A percentile compares a stretch with the other conserved stretches of the same genome.
Conservation (phyloP, 495 filamentous ascomycete species). For the Annulohypoxylon bovei region DNA sequence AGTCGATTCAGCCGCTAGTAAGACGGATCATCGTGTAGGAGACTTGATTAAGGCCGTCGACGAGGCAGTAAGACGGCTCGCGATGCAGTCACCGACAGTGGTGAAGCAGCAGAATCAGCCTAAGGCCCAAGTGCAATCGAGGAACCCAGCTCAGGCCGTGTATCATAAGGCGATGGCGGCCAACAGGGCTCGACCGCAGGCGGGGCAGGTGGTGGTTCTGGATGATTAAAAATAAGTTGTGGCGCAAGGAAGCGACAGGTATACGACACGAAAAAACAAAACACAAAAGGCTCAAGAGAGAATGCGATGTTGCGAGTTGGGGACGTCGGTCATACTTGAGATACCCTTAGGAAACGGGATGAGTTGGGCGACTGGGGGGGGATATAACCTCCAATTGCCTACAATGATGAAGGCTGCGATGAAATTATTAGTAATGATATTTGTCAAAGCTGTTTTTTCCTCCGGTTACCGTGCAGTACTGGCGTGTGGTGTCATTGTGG, state of each 20-base stretch:
- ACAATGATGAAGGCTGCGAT: slow-evolving; percentile 17
- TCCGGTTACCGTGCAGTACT: not conserved
- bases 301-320: slow-evolving; percentile 35
- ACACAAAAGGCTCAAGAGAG: slow-evolving; percentile 25
- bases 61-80: slow-evolving; percentile 40
- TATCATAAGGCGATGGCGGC: slow-evolving; percentile 40
- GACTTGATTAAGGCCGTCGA: slow-evolving; percentile 47
- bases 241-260: slow-evolving; percentile 18
- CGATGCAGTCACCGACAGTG: slow-evolving; percentile 36
- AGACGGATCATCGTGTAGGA: slow-evolving; percentile 48
- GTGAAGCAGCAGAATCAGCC: slow-evolving; percentile 39
- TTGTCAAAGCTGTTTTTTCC: not conserved
- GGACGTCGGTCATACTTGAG: slow-evolving; percentile 39
- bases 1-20: slow-evolving; percentile 46
- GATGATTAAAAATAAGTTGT: slow-evolving; percentile 37
- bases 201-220: slow-evolving; percentile 38
- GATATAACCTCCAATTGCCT: not conserved
- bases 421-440: slow-evolving; percentile 33
- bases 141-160: slow-evolving; percentile 26
- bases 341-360: slow-evolving; percentile 42
- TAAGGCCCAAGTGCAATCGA: slow-evolving; percentile 25
- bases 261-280: slow-evolving; percentile 20
- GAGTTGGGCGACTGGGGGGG: slow-evolving; percentile 9
- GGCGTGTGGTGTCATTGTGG: not conserved
- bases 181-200: slow-evolving; percentile 32